Evolutionary conservation across 164 flowering plant genomes (phyloP), one percentile per base, ranked within the genome.

Genomic region (Santalum album): DNA sequence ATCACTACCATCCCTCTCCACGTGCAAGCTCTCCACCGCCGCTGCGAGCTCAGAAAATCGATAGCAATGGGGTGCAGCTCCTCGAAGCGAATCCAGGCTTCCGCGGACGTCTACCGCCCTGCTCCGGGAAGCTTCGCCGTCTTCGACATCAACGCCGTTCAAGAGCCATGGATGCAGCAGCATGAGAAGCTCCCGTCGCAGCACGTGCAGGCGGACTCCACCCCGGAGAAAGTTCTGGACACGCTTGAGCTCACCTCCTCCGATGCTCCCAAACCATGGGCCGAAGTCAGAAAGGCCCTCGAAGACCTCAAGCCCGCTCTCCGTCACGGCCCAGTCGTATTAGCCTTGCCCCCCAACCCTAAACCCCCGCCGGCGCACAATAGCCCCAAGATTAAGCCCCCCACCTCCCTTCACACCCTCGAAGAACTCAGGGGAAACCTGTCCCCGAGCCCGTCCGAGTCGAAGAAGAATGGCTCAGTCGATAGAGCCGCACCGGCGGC

Each of bases 41-140:
- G n/a, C n/a, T n/a, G n/a, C n/a, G 10, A 32, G 36, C 7, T 6
- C 12, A 12, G 10, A 32, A 32, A 32, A 32, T 32, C 35, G 11
- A 32, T 12, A 49, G 58, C 44, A 16, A 92, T 92, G 98, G 98
- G 98, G 9, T 92, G 98, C 66, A 55, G 74, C n/a, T 71, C 90
- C 10, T 92, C 98, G 16, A 91, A 86, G 54, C 59, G 77, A 24
- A 53, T 78, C 2, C 78, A 82, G 34, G 71, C 82, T 18, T 43
- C 65, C 15, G 64, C 56, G 24, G 83, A 75, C 36, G 72, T 76
- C 24, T 92, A 88, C 78, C 80, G 78, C 6, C 96, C 95, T 1
- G 71, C 91, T 0, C 80, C 95, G 19, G 26, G 95, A 3, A 81
- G 95, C 69, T 71, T 82, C 39, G 88, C 92, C 1, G 77, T 81